These are phyloP conservation scores for Solanum virginianum DNA, from an alignment of 257 asterid species.

Conservation along the genomic window DNA sequence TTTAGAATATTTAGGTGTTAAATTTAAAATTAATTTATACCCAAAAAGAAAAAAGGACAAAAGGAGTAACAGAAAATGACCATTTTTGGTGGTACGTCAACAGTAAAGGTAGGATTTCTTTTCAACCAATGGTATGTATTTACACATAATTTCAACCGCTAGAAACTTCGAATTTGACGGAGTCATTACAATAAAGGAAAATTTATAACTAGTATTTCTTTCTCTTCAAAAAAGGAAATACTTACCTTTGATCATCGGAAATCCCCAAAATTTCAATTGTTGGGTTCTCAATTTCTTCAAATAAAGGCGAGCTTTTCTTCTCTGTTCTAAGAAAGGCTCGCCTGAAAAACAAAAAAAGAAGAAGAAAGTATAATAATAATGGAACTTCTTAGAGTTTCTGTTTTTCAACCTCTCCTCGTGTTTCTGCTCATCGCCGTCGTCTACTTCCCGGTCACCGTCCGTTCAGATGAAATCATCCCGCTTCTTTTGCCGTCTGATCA, in stretches of 20 bases:
- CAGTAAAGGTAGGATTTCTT: not conserved
- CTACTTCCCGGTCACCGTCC: constrained; percentile 30
- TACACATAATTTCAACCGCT: not conserved
- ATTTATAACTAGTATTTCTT: not conserved
- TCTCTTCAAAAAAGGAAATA: not conserved
- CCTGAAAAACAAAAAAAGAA: not conserved
- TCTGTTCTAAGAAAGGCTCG: not conserved
- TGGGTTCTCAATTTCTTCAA: not conserved
- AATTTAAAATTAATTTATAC: no score
- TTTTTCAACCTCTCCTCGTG: not conserved
- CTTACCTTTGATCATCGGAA: not conserved
- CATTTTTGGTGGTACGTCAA: not conserved
- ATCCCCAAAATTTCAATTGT: not conserved
- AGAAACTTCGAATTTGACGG: not conserved
- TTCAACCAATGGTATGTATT: not conserved
- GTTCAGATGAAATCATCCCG: constrained; percentile 20
- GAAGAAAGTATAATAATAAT: not conserved
- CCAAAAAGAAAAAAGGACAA: not conserved
- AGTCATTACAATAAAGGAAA: not conserved
- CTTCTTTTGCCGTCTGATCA: constrained; percentile 32
- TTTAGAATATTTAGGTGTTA: no score
- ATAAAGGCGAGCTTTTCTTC: not conserved
- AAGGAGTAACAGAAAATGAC: not conserved
- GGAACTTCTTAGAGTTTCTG: not conserved
- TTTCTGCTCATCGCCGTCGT: constrained; percentile 14